Evolutionary conservation across 2,329 filamentous ascomycete species (phyloP), one percentile per base, ranked within the genome.

Genomic region (Metarhizium humberi): DNA sequence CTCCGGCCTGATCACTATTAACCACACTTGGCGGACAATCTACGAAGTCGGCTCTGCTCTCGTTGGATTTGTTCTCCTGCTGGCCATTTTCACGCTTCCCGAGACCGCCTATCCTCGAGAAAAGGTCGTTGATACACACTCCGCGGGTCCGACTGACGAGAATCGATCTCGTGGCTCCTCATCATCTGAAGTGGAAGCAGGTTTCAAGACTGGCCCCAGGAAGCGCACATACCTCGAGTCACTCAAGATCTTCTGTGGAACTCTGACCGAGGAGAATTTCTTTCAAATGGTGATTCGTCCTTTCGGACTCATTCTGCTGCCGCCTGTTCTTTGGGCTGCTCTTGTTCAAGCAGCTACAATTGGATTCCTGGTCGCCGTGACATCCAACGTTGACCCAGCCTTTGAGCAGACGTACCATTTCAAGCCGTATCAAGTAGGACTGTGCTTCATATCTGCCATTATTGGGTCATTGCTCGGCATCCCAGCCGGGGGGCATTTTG

Each of bases 241-340:
- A 11, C 63, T 80, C 20, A 65, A 63, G 5, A 49, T 79, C n/a
- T 78, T 70, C 57, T 64, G 69, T 55, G 67, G 69, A 3, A 67
- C 59, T 0, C 67, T 73, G 54, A 81, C 78, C 0, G 56, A 67
- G 3, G 79, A 82, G 62, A 72, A 71, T 34, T 55, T 80, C 2
- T 63, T 70, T 53, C 77, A 71, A 56, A 73, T 83, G 60, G 71
- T 76, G 54, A 43, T 76, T 7, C 75, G 80, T 0, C 79, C 79
- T 1, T 62, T 82, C 20, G 69, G 73, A 2, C 66, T 82, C 32
- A 73, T 81, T 11, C 55, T 72, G 3, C 69, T 83, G 1, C 80
- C 79, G 5, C 72, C 77, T 0, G 75, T 83, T 0, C 66, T 82
- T 3, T 82, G 79, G 79, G 77, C 77, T 3, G 76, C 79, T 11